Evolutionary conservation across 1,284 basidiomycete genomes (phyloP), one percentile per base, ranked within the genome.

Genomic region (Boletus sp.): DNA sequence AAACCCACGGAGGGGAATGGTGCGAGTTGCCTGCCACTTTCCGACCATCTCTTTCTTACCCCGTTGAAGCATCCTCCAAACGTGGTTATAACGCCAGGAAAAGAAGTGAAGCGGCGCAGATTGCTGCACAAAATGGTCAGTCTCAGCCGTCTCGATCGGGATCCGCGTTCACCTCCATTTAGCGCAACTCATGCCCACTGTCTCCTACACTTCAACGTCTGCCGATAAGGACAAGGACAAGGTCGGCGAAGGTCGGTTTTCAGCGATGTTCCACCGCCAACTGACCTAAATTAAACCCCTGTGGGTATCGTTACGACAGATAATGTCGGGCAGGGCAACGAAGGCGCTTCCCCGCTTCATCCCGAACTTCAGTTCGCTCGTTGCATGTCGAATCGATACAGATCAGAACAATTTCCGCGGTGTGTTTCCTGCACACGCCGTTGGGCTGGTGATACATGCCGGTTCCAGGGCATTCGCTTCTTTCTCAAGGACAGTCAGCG

Each of bases 401-500:
- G 78, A 53, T 68, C 71, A 32, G 82, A 88, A 55, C 72, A 75
- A 41, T 84, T 87, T 64, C 83, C 86, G 25, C 80, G 83, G 7
- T 89, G 86, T 60, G 82, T 89, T 22, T 84, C 86, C 3, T 89
- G 86, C 64, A 88, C 82, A 17, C 81, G 86, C 39, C 81, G 86
- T 14, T 89, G 86, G 85, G 85, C 84, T 2, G 87, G 86, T 34
- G 86, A 89, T 62, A 88, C 84, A 1, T 89, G 86, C 61, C 80
- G 86, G 22, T 89, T 89, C 66, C 87, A 88, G 61, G 78, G 80
- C 17, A 84, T 89, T 50, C 78, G 86, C 17, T 84, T 80, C 59
- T 83, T 89, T 64, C 69, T 85, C 52, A 80, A 83, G 54, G 78
- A 85, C 52, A 56, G 67, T 34, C 71, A 78, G 37, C 69, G 76